Base-by-base conservation (phyloP, 2,329 filamentous ascomycete species). In the Cladophialophora bantiana region DNA sequence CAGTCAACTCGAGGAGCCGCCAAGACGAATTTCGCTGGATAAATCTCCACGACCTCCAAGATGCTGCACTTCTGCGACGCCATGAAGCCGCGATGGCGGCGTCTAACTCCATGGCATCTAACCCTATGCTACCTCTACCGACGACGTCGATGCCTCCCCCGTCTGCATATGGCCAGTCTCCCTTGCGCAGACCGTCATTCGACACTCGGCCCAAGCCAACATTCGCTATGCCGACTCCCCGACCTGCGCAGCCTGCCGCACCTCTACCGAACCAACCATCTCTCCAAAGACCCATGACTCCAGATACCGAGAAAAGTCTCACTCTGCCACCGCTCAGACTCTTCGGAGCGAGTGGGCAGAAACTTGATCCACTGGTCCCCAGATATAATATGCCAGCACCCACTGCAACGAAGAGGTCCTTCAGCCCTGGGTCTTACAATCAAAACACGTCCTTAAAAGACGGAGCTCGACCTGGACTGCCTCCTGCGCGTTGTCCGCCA, bases 1-100 rank as follows among this genome's bases (percentile, higher is more conserved):
- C 12, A 68, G 65, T 55, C 67, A 70, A 15, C 61, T 58, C 54
- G 62, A 67, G 58, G 66, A 26, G 40, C 26, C 26, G 59, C 62
- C 26, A 42, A 53, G 68, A 58, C 58, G 68, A 60, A 56, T 58
- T 15, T 71, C 69, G 10, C 50, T 71, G 31, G 71, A 72, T 18
- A 73, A 73, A 70, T 64, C 31, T 63, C 20, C 67, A 68, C 26
- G 53, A 55, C 40, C 68, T 63, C 13, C 58, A 50, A 26, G 45
- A 50, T 26, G 45, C 65, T 18, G 36, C 36, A 3, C 40, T 59
- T 13, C 62, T 32, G 45, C 66, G 62, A 45, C 68, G 68, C 5
- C 65, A 64, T 26, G 26, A 26, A 26, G 26, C 26, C 26, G 26
- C 26, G 13, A 26, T 65, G 7, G 69, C 69, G 7, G 59, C 62